Conservation (phyloP, 2,329 filamentous ascomycete species). For the Colletotrichum sp. region DNA sequence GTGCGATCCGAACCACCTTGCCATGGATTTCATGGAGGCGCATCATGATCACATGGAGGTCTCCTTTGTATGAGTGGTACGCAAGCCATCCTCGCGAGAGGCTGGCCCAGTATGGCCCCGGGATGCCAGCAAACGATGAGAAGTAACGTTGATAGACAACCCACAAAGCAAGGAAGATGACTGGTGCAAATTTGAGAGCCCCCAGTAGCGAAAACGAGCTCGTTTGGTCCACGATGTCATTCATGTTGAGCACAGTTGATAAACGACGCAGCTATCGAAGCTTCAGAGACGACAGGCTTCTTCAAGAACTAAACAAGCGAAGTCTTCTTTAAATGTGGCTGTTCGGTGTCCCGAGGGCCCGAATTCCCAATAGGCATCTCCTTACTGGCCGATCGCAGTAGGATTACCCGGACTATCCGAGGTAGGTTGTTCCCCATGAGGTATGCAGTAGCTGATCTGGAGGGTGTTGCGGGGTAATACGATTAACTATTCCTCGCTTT, state of each 20-base stretch:
- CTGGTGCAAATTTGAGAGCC: not conserved
- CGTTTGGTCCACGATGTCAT: not conserved
- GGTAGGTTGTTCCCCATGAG: not conserved
- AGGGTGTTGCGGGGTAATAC: not conserved
- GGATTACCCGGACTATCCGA: not conserved
- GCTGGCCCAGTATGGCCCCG: not conserved
- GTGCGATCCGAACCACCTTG: not conserved
- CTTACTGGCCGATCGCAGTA: not conserved
- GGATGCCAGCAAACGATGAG: not conserved
- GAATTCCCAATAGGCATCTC: not conserved
- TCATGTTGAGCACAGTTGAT: not conserved
- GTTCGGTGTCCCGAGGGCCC: not conserved
- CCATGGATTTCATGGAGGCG: not conserved
- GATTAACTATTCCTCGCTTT: not conserved
- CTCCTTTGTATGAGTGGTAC: not conserved
- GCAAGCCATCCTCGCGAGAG: not conserved
- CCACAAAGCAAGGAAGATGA: not conserved
- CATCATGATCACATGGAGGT: slow-evolving; percentile 2
- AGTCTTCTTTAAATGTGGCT: not conserved
- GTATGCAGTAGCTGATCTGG: not conserved
- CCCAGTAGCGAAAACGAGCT: not conserved
- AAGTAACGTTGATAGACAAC: not conserved
- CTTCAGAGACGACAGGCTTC: not conserved
- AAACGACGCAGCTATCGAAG: not conserved
- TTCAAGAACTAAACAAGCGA: not conserved